Evolutionary conservation across 306 rosid species (phyloP).

Genomic region (Lotus japonicus): DNA sequence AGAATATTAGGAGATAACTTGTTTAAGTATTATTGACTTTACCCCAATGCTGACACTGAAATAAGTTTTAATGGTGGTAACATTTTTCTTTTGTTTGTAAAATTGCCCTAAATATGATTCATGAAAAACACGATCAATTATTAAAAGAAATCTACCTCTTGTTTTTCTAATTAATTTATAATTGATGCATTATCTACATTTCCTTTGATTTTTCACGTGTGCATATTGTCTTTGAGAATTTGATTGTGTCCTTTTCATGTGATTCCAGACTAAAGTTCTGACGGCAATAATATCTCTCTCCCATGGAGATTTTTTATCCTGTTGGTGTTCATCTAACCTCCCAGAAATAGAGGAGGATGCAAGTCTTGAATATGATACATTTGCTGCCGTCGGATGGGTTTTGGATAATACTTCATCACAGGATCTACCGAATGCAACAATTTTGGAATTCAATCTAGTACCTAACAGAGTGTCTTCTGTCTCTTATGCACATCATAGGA

Average conservation of each 20-base stretch:
- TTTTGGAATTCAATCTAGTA: constrained; percentile 48
- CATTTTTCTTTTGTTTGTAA: background rate
- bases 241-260: constrained; percentile 39
- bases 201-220: constrained; percentile 27
- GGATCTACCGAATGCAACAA: constrained; percentile 28
- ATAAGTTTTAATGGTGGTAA: background rate
- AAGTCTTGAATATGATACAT: constrained; percentile 71
- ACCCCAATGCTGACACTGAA: background rate
- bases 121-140: background rate
- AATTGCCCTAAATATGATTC: background rate
- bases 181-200: constrained; percentile 13
- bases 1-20: constrained; percentile 14
- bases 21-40: constrained; percentile 5
- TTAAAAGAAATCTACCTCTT: background rate
- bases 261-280: constrained; percentile 82
- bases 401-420: constrained; percentile 50
- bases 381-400: constrained; percentile 89
- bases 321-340: constrained; percentile 91
- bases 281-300: constrained; percentile 78
- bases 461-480: constrained; percentile 53
- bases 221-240: constrained; percentile 1
- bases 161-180: constrained; percentile 5
- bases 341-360: constrained; percentile 76
- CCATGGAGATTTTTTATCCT: constrained; percentile 78
- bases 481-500: constrained; percentile 83